Conservation (phyloP, 495 filamentous ascomycete species). For the Neurospora sp. region DNA sequence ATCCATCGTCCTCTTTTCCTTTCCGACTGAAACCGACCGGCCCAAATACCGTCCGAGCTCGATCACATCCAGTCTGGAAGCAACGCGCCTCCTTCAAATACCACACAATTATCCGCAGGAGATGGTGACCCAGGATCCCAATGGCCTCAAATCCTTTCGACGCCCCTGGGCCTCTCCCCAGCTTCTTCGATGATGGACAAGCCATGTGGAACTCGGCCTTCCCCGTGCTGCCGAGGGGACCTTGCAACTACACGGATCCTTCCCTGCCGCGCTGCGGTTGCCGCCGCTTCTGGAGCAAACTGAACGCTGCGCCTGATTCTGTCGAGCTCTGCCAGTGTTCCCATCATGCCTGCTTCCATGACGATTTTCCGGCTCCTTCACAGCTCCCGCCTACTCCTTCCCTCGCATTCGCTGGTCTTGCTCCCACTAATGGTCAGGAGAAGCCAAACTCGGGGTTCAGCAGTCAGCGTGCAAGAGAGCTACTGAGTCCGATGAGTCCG, state of each 20-base stretch:
- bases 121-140: constrained; percentile 23
- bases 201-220: constrained; percentile 10
- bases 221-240: constrained; percentile 39
- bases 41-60: neutral
- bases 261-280: constrained; percentile 50
- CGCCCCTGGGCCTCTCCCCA: constrained; percentile 25
- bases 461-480: constrained; percentile 16
- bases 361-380: constrained; percentile 26
- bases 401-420: constrained; percentile 6
- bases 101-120: constrained; percentile 12
- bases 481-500: constrained; percentile 37
- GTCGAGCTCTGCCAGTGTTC: constrained; percentile 55
- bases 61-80: neutral
- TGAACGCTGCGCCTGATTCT: constrained; percentile 17
- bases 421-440: constrained; percentile 24
- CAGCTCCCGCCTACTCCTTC: constrained; percentile 13
- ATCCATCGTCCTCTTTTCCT: neutral
- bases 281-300: constrained; percentile 51
- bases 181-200: constrained; percentile 32
- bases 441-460: constrained; percentile 31
- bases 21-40: neutral
- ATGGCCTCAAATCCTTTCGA: constrained; percentile 41
- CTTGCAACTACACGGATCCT: constrained; percentile 53
- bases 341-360: constrained; percentile 65
- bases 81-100: neutral